Evolutionary conservation across 306 rosid species (phyloP), one percentile per base, ranked within the genome.

Genomic region (Quillaja saponaria): DNA sequence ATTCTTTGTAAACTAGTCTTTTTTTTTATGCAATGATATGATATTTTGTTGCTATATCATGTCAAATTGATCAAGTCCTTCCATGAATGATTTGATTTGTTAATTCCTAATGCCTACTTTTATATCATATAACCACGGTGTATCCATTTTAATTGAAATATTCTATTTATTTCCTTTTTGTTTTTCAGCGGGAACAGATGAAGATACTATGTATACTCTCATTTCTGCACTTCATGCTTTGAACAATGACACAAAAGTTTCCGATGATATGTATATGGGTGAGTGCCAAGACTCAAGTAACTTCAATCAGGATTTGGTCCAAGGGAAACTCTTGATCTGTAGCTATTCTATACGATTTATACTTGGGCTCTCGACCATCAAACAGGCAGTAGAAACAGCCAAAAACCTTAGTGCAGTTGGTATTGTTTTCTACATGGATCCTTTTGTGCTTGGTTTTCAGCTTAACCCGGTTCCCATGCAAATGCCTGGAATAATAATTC

Each of bases 261-360:
- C 74, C 10, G 78, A 76, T 42, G 87, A 87, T 68, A 80, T 94
- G 94, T 94, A 87, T 50, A 88, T 89, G 70, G 79, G 83, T 34
- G 97, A 94, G 78, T 94, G 99, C 84, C 99, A 94, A 73, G 95
- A 89, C 76, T 67, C 91, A 1, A 74, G 75, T 40, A 81, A 79
- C 64, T 89, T 85, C 65, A 68, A 78, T 67, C 51, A 59, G 56
- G 80, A 80, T 64, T 68, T 87, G 65, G 65, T 94, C 62, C 66
- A 57, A 68, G 96, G 95, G 20, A 94, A 87, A 66, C 90, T 94
- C 68, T 67, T 94, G 80, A 89, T 94, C 34, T 94, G 99, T 73
- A 94, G 97, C 91, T 94, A 94, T 64, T 89, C 99, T 39, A 94
- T 94, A 19, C 85, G 97, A 54, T 94, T 94, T 71, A 89, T 94